phyloP scores from a whole-genome alignment of 2,329 filamentous ascomycete species.

The Tolypocladium pustulatum region DNA sequence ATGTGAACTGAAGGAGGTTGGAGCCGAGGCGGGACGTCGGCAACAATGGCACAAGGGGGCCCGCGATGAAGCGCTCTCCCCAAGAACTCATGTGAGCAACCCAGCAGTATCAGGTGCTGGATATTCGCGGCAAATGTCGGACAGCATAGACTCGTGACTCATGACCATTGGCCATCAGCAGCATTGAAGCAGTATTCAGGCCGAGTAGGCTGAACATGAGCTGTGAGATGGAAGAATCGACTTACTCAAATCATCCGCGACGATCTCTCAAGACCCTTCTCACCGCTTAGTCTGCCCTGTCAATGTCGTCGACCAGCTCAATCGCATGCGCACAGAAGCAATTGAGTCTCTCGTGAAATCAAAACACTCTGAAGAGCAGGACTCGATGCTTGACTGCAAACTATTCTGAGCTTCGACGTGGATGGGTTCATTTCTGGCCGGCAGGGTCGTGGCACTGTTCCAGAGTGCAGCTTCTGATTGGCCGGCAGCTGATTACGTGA shows the following conservation, averaged over 20 bases:
- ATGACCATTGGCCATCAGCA: neutral
- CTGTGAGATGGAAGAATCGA: neutral
- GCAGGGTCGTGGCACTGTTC: neutral
- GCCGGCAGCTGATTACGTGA: constrained; percentile 5
- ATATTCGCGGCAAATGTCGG: neutral
- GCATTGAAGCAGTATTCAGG: neutral
- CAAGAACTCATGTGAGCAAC: neutral
- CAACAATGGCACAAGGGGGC: neutral
- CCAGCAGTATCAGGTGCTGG: neutral
- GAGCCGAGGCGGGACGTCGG: neutral
- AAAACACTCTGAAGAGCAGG: neutral
- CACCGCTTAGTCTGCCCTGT: neutral
- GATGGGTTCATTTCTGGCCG: neutral
- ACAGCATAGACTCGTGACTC: neutral
- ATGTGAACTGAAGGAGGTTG: neutral
- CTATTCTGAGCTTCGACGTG: neutral
- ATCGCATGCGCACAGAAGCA: neutral
- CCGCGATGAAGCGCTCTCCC: neutral
- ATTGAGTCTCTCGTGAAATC: neutral
- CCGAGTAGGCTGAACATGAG: neutral
- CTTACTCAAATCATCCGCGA: neutral
- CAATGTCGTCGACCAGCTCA: neutral
- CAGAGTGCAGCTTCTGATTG: constrained; percentile 3
- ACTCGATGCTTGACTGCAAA: constrained; percentile 1
- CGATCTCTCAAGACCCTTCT: neutral